Percentiles rank a stretch among this genome's conserved stretches.
These are phyloP conservation scores for Uronychia setigera DNA, from an alignment of 73 alveolate species.

Conservation along the genomic window DNA sequence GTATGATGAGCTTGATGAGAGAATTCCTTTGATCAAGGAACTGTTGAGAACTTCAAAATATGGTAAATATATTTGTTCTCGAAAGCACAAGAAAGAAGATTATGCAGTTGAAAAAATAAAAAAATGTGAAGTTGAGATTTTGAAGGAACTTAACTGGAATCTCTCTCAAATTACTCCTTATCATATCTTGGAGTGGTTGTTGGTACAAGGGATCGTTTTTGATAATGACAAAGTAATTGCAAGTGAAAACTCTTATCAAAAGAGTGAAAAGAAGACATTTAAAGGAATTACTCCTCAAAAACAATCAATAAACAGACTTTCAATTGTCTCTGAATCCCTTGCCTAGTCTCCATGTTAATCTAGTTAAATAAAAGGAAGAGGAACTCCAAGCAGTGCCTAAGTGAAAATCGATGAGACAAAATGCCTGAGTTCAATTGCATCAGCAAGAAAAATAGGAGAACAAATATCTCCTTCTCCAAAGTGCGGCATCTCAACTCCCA, in stretches of 20 bases:
- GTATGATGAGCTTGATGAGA: neutral
- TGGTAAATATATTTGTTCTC: neutral
- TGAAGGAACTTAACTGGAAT: neutral
- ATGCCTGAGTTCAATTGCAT: too few species aligned
- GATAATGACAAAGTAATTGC: neutral
- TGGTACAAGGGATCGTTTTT: neutral
- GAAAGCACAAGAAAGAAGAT: neutral
- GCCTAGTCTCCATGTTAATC: neutral
- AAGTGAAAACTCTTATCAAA: neutral
- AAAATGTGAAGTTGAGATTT: neutral
- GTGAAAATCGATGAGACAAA: neutral
- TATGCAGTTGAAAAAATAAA: neutral
- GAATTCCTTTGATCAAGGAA: neutral
- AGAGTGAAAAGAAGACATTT: neutral
- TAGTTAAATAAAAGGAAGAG: neutral
- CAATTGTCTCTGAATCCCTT: too few species aligned
- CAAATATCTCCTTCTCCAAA: neutral
- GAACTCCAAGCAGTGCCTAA: neutral
- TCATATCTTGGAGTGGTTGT: neutral
- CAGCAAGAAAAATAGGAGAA: too few species aligned
- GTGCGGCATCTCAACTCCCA: conserved; percentile 1
- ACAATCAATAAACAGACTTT: neutral
- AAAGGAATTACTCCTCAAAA: neutral
- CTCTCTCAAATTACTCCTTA: neutral
- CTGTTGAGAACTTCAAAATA: neutral